A percentile compares a stretch with the other conserved stretches of the same genome.
Conservation (phyloP, 179 eudicot genomes). For the Silene noctiflora region DNA sequence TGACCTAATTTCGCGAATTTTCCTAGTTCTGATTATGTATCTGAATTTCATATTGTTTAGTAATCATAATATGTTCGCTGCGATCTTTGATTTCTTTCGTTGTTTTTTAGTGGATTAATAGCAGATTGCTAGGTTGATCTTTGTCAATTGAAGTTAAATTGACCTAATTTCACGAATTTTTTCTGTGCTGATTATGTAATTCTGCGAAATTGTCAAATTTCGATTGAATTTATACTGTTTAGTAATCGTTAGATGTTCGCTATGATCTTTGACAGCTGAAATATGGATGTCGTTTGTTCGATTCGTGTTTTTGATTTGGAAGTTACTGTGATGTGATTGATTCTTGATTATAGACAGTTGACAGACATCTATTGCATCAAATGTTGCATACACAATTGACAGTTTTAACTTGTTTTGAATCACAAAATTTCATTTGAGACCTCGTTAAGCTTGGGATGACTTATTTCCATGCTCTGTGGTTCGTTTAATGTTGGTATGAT, state of each 20-base stretch:
- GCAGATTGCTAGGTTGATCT: not conserved
- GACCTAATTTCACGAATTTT: not conserved
- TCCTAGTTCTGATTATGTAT: not conserved
- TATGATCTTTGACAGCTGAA: slow-evolving; percentile 1
- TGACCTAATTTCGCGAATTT: not conserved
- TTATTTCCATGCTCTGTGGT: not conserved
- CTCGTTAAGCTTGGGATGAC: not conserved
- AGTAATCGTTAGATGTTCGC: not conserved
- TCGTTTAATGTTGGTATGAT: not conserved
- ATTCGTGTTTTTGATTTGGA: not conserved
- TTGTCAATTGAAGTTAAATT: not conserved
- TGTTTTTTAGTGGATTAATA: not conserved
- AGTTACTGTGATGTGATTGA: not conserved
- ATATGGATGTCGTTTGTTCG: not conserved
- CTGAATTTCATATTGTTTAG: not conserved
- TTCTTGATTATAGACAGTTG: not conserved
- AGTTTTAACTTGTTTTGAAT: not conserved
- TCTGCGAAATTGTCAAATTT: not conserved
- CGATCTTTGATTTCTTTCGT: not conserved
- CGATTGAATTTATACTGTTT: not conserved
- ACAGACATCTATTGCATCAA: not conserved
- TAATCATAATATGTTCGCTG: not conserved
- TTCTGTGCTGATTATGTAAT: not conserved
- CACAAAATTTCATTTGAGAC: not conserved
- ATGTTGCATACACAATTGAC: not conserved